Evolutionary conservation across 1,284 basidiomycete genomes (phyloP), one percentile per base, ranked within the genome.

Genomic region (Ustilago bromivora): DNA sequence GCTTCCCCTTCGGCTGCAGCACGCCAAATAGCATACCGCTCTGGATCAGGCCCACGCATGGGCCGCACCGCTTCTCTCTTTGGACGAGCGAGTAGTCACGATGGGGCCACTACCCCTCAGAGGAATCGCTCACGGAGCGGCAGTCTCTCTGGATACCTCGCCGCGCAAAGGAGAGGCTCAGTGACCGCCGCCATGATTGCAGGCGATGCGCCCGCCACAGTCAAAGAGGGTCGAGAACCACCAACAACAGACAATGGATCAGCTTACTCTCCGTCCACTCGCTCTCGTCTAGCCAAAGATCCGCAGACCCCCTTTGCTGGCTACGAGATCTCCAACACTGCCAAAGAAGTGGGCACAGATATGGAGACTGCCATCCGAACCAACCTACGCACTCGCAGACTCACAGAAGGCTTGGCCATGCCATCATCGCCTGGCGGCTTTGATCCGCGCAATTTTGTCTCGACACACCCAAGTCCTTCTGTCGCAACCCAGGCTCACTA

Each of bases 401-500:
- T 77, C 38, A 72, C 75, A 2, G 75, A 77, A 52, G 66, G 66
- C 17, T 43, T 77, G 13, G n/a, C 49, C 9, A 34, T 64, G 15
- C 75, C 66, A 2, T 6, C 62, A 15, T 61, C 71, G 6, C 71
- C 71, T 28, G 65, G 64, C 12, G 69, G 69, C n/a, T 79, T 81
- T 58, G 71, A 81, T 34, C 79, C 77, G 19, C 67, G 64, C 23
- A 59, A 71, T 47, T 78, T 57, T 36, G 79, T 79, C 11, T 77
- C 79, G 17, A 65, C 79, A 3, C 55, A 74, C 55, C 77, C 74
- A 0, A 81, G 65, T 32, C 79, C 79, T 8, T 79, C 77, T 1
- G 79, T 81, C 11, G 79, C 79, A 5, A 79, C 77, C 9, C 69
- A 73, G 5, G 64, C 73, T 12, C 77, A 74, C 19, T 71, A 81